These are phyloP conservation scores for Ogataea pini DNA, from an alignment of 805 yeast species.

Conservation along the genomic window DNA sequence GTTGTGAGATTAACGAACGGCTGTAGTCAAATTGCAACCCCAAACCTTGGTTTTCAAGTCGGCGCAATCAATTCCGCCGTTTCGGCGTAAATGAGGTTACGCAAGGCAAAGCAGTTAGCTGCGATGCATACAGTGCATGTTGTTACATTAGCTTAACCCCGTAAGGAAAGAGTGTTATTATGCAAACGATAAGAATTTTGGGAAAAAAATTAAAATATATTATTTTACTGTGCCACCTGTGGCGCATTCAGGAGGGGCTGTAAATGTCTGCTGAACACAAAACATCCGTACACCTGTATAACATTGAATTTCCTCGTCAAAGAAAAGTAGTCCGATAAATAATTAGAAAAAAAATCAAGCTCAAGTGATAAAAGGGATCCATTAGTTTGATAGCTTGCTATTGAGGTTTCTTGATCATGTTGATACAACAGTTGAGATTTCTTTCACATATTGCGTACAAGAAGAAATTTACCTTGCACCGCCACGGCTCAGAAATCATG, in stretches of 20 bases:
- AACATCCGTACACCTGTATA: background rate
- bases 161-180: background rate
- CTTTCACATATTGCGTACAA: background rate
- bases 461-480: background rate
- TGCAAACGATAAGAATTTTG: background rate
- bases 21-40: background rate
- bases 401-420: background rate
- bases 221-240: no score
- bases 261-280: no score
- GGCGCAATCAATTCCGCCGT: background rate
- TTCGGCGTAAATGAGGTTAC: background rate
- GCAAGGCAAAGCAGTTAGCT: background rate
- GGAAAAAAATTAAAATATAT: no score
- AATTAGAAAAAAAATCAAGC: background rate
- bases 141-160: background rate
- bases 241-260: background rate
- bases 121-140: background rate
- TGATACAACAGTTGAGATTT: background rate
- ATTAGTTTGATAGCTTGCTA: background rate
- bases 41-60: background rate
- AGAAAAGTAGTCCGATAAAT: conserved; percentile 2
- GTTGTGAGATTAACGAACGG: no score
- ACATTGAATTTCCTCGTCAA: background rate
- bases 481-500: background rate
- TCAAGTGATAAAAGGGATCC: background rate